Conservation (phyloP, 345 rosid genomes). For the Cardamine resedifolia region DNA sequence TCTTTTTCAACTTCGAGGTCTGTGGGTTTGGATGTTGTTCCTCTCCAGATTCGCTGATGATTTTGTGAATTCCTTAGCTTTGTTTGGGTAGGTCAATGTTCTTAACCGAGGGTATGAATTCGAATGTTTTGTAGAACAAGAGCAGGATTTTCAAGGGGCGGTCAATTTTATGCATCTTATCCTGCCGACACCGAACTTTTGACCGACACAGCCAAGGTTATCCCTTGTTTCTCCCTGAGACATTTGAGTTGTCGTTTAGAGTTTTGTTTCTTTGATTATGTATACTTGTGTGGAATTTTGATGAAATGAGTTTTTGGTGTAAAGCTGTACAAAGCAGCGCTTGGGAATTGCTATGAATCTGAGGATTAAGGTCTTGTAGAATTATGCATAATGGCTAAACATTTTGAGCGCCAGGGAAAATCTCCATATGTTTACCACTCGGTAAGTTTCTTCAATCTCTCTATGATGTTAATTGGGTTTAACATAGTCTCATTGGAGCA, state of each 20-base stretch:
- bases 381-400: slow-evolving; percentile 89
- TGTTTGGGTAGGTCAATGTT: background rate
- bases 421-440: slow-evolving; percentile 91
- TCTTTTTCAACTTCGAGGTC: background rate
- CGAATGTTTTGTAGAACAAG: slow-evolving; percentile 59
- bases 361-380: slow-evolving; percentile 98
- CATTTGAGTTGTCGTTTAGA: background rate
- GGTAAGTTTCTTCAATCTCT: slow-evolving; percentile 43
- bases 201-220: slow-evolving; percentile 73
- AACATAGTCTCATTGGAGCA: background rate
- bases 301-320: slow-evolving; percentile 21
- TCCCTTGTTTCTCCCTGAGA: background rate
- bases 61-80: background rate
- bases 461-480: background rate
- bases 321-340: slow-evolving; percentile 85
- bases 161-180: slow-evolving; percentile 87
- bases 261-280: background rate
- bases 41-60: background rate
- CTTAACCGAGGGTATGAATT: background rate
- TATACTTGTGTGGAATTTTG: background rate
- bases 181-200: slow-evolving; percentile 94
- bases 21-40: background rate
- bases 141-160: slow-evolving; percentile 85
- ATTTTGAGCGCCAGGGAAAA: slow-evolving; percentile 92
- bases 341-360: slow-evolving; percentile 77